phyloP scores from a whole-genome alignment of 2,329 filamentous ascomycete species.

The Neonectria hederae region DNA sequence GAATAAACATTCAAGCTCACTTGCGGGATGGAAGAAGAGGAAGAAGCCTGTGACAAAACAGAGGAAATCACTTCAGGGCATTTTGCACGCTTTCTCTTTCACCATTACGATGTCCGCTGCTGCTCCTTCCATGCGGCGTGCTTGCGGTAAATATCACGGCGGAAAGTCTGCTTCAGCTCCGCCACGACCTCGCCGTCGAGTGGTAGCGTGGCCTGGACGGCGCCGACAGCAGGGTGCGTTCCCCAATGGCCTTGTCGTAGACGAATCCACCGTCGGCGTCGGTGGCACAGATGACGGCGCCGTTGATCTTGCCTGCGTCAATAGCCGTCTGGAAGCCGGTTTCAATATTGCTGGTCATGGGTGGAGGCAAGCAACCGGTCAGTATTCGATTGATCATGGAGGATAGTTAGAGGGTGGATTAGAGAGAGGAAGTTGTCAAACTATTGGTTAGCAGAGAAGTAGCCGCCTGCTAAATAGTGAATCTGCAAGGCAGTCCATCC shows the following conservation, averaged over 20 bases:
- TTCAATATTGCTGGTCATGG: conserved; percentile 46
- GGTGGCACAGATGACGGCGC: conserved; percentile 54
- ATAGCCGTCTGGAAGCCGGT: conserved; percentile 51
- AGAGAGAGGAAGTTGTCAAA: no score
- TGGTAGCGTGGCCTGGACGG: conserved; percentile 52
- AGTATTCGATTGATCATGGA: not conserved
- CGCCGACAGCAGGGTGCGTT: conserved; percentile 52
- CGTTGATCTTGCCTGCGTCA: conserved; percentile 54
- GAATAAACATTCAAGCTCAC: no score
- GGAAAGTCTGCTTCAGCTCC: conserved; percentile 54
- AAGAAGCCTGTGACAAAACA: no score
- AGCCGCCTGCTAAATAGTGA: no score
- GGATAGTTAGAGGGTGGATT: no score
- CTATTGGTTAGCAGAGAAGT: no score
- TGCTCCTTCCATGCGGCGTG: conserved; percentile 25
- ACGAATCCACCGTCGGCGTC: conserved; percentile 50
- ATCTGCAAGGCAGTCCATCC: no score
- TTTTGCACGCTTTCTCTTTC: no score
- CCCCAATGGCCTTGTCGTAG: conserved; percentile 52
- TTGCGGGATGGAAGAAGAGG: no score
- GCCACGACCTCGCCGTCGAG: conserved; percentile 33
- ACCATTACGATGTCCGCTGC: not conserved
- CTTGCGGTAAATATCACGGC: conserved; percentile 54
- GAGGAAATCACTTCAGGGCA: no score
- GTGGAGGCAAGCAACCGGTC: not conserved